Percentiles rank a stretch among this genome's conserved stretches.
Evolutionary conservation across 805 yeast genomes (phyloP).

Genomic region (Yarrowia porcina): DNA sequence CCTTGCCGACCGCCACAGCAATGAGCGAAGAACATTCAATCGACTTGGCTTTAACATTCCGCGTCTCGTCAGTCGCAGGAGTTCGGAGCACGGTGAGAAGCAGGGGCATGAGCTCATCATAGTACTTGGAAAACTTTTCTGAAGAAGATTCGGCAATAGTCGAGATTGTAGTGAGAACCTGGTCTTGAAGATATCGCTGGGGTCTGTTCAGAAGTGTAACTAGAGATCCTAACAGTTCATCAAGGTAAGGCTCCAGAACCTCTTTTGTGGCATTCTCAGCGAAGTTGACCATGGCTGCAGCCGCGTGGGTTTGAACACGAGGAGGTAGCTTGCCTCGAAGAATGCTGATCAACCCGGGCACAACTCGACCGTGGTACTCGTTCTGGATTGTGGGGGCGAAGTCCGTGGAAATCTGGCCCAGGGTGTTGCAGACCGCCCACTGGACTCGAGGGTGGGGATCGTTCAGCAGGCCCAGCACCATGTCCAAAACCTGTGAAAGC

Average conservation of each 20-base stretch:
- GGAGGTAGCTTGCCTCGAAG: constrained; percentile 65
- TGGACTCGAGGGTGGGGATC: constrained; percentile 94
- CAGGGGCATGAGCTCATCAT: constrained; percentile 90
- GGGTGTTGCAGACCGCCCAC: constrained; percentile 93
- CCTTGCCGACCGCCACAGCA: constrained; percentile 92
- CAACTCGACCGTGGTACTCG: constrained; percentile 69
- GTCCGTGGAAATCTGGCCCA: constrained; percentile 96
- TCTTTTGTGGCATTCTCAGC: constrained; percentile 88
- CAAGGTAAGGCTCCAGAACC: constrained; percentile 87
- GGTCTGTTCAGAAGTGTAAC: constrained; percentile 77
- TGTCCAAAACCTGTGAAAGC: constrained; percentile 73
- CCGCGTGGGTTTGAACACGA: constrained; percentile 96
- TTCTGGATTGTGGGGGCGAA: constrained; percentile 86
- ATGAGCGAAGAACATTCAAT: constrained; percentile 94
- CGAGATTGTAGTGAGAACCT: constrained; percentile 93
- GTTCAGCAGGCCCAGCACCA: constrained; percentile 78
- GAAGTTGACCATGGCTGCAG: constrained; percentile 96
- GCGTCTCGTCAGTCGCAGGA: constrained; percentile 73
- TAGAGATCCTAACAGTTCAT: constrained; percentile 68
- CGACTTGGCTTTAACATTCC: constrained; percentile 83
- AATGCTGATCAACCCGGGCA: constrained; percentile 85
- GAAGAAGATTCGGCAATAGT: constrained; percentile 97
- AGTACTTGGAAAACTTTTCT: constrained; percentile 80
- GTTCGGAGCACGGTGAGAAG: constrained; percentile 72
- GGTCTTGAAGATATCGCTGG: constrained; percentile 93